phyloP scores from a whole-genome alignment of 2,329 filamentous ascomycete species.

The Fusarium beomiforme region DNA sequence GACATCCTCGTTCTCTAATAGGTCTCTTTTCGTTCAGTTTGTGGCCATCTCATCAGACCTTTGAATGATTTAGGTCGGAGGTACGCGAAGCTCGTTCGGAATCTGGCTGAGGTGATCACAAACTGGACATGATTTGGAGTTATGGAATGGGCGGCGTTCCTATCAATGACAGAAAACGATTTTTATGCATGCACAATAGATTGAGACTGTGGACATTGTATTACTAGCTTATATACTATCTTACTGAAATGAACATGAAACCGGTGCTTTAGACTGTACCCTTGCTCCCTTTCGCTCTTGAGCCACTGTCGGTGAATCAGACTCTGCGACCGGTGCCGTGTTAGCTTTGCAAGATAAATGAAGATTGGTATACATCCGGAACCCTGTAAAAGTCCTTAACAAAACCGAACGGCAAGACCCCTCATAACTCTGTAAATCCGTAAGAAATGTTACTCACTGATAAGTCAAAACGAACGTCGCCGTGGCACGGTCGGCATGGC shows the following conservation, averaged over 20 bases:
- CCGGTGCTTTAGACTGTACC: too few species aligned
- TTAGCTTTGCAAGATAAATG: background rate
- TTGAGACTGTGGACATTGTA: background rate
- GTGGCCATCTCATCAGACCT: too few species aligned
- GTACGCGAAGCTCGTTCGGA: background rate
- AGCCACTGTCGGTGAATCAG: accelerated
- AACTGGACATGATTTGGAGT: background rate
- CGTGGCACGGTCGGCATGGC: background rate
- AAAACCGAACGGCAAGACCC: accelerated
- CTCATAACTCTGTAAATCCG: too few species aligned
- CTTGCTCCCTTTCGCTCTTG: too few species aligned
- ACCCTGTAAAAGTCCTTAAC: background rate
- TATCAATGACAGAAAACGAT: background rate
- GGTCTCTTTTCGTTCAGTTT: background rate
- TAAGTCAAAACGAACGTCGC: background rate
- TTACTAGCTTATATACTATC: too few species aligned
- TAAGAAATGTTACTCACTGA: background rate
- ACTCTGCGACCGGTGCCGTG: accelerated
- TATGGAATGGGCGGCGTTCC: accelerated
- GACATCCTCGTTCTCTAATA: accelerated
- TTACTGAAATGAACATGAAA: too few species aligned
- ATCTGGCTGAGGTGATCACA: accelerated
- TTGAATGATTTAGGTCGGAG: background rate
- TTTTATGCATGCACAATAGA: accelerated
- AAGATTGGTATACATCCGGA: background rate